Conservation (phyloP, 768 basidiomycete genomes). For the Chalciporus chontae region DNA sequence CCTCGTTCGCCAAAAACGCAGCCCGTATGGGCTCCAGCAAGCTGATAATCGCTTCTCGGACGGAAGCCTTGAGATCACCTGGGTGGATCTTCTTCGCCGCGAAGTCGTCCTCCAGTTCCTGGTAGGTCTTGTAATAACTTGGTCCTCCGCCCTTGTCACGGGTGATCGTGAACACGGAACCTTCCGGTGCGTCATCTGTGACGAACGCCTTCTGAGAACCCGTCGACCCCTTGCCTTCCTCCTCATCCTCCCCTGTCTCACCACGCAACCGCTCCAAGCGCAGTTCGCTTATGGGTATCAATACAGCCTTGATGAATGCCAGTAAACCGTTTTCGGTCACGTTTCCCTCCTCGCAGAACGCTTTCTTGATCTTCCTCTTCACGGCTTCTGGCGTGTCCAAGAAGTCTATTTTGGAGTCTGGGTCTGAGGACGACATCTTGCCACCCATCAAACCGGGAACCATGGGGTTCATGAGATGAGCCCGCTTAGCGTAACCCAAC, state of each 20-base stretch:
- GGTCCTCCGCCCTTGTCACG: slow-evolving; percentile 74
- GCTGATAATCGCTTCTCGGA: slow-evolving; percentile 67
- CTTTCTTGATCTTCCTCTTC: slow-evolving; percentile 84
- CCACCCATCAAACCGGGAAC: slow-evolving; percentile 92
- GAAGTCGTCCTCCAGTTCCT: slow-evolving; percentile 71
- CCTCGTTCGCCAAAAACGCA: slow-evolving; percentile 70
- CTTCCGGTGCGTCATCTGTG: slow-evolving; percentile 66
- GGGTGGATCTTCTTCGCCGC: slow-evolving; percentile 78
- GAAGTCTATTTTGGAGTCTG: slow-evolving; percentile 97
- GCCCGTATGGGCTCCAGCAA: slow-evolving; percentile 80
- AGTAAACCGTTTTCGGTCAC: slow-evolving; percentile 85
- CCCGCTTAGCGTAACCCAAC: slow-evolving; percentile 90
- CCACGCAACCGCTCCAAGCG: slow-evolving; percentile 57
- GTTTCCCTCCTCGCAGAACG: slow-evolving; percentile 94
- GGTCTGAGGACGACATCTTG: slow-evolving; percentile 98
- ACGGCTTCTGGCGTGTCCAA: slow-evolving; percentile 82
- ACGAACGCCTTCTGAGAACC: slow-evolving; percentile 63
- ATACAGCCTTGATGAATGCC: slow-evolving; percentile 79
- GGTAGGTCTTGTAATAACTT: slow-evolving; percentile 67
- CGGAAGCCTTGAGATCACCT: slow-evolving; percentile 80
- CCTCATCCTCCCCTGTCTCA: slow-evolving; percentile 37
- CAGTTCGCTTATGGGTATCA: slow-evolving; percentile 82
- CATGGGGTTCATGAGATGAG: slow-evolving; percentile 98
- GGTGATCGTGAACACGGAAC: slow-evolving; percentile 75
- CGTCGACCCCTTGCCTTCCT: slow-evolving; percentile 43